phyloP scores from a whole-genome alignment of 257 asterid species.

The Solanum medicagineum region DNA sequence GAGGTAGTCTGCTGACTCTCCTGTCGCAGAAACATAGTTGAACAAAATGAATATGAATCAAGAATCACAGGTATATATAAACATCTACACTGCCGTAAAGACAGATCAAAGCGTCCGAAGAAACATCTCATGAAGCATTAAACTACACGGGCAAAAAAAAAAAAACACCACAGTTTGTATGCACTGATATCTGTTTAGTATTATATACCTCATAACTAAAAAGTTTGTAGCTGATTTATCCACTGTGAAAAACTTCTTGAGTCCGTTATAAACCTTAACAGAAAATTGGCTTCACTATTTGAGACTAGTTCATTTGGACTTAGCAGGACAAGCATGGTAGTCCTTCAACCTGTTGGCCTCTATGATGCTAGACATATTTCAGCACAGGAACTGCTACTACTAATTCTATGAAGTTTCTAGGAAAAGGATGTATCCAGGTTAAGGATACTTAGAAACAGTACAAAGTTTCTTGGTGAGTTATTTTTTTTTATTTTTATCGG shows the following conservation, averaged over 20 bases:
- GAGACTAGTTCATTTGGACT: neutral
- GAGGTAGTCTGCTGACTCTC: conserved; percentile 44
- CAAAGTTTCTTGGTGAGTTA: neutral
- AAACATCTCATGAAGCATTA: neutral
- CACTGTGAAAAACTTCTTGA: neutral
- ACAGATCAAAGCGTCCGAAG: neutral
- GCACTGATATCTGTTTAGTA: neutral
- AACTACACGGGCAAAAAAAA: neutral
- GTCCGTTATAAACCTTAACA: neutral
- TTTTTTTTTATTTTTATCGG: neutral
- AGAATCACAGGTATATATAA: neutral
- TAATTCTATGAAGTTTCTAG: neutral
- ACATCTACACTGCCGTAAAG: neutral
- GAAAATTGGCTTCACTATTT: neutral
- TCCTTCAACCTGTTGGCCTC: neutral
- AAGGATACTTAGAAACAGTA: neutral
- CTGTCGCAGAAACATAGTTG: conserved; percentile 16
- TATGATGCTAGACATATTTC: neutral
- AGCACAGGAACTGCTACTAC: neutral
- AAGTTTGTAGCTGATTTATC: neutral
- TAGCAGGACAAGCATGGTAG: neutral
- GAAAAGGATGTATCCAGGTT: neutral
- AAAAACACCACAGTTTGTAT: too few species aligned
- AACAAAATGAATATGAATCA: neutral
- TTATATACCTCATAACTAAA: neutral